phyloP scores from a whole-genome alignment of 495 filamentous ascomycete genomes.

The Aspergillus indologenus region DNA sequence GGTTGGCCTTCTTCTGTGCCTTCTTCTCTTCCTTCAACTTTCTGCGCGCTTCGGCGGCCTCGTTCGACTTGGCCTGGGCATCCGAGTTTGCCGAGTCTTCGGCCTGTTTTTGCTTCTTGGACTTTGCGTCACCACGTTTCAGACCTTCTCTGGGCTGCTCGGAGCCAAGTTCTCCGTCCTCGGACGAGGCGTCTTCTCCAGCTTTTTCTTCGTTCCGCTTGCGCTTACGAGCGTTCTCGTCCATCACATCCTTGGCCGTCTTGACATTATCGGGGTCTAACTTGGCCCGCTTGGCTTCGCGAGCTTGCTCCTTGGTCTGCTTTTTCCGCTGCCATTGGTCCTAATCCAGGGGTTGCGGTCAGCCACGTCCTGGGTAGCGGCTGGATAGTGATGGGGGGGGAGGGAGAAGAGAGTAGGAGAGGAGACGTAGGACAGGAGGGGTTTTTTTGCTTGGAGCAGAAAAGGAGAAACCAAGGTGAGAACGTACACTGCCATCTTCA shows the following conservation, averaged over 20 bases:
- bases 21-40: slow-evolving; percentile 48
- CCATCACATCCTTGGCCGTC: slow-evolving; percentile 80
- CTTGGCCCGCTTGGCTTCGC: slow-evolving; percentile 74
- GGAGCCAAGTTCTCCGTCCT: slow-evolving; percentile 45
- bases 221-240: slow-evolving; percentile 73
- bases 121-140: slow-evolving; percentile 33
- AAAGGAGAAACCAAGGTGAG: slow-evolving; percentile 9
- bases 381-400: slow-evolving; percentile 6
- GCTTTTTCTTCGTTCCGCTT: slow-evolving; percentile 52
- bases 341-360: slow-evolving; percentile 49
- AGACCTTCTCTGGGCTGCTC: slow-evolving; percentile 42
- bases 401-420: slow-evolving; percentile 13
- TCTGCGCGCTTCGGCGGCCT: slow-evolving; percentile 39
- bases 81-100: slow-evolving; percentile 30
- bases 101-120: slow-evolving; percentile 39
- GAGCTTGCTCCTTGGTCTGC: slow-evolving; percentile 79
- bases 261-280: slow-evolving; percentile 78
- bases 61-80: slow-evolving; percentile 24
- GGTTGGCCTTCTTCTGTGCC: slow-evolving; percentile 47
- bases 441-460: slow-evolving; percentile 5
- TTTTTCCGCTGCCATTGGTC: slow-evolving; percentile 86
- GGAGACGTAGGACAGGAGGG: slow-evolving; percentile 4
- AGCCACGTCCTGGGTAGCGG: slow-evolving; percentile 9
- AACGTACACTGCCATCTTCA: slow-evolving; percentile 77
- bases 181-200: slow-evolving; percentile 32